Percentiles rank a stretch among this genome's conserved stretches.
These are phyloP conservation scores for Cystobasidiaceae sp. DNA, from an alignment of 1,284 basidiomycete species.

Conservation along the genomic window DNA sequence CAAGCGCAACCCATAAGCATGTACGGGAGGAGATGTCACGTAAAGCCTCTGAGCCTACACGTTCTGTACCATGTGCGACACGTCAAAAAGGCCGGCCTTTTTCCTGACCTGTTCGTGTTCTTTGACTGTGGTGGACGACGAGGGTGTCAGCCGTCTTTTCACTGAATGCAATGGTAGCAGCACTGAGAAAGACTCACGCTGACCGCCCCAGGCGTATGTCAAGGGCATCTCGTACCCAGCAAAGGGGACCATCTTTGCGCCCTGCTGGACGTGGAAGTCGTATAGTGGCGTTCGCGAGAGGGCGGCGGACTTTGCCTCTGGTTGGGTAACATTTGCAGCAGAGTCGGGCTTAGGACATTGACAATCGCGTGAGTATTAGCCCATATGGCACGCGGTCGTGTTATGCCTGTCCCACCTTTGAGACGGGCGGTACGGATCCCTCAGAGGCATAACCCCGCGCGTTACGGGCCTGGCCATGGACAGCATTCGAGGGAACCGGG, in stretches of 20 bases:
- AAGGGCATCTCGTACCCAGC: slow-evolving; percentile 95
- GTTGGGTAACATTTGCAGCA: too few relatives aligned
- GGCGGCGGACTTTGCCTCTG: too few relatives aligned
- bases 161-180: background rate
- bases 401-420: background rate
- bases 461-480: background rate
- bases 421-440: slow-evolving; percentile 9
- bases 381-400: too few relatives aligned
- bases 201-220: slow-evolving; percentile 56
- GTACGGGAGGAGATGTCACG: too few relatives aligned
- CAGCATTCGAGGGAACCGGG: too few relatives aligned
- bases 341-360: too few relatives aligned
- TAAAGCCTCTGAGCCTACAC: too few relatives aligned
- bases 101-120: slow-evolving; percentile 87
- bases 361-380: too few relatives aligned
- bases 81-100: slow-evolving; percentile 86
- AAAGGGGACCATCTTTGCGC: slow-evolving; percentile 94
- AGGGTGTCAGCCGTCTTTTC: background rate
- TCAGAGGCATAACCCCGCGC: slow-evolving; percentile 16
- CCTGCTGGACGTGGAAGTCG: slow-evolving; percentile 79
- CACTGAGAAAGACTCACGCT: background rate
- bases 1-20: too few relatives aligned
- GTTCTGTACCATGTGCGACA: slow-evolving; percentile 81
- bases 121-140: slow-evolving; percentile 61
- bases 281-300: slow-evolving; percentile 71